Conservation (phyloP, 2,329 filamentous ascomycete species). For the Thelonectria rubi region DNA sequence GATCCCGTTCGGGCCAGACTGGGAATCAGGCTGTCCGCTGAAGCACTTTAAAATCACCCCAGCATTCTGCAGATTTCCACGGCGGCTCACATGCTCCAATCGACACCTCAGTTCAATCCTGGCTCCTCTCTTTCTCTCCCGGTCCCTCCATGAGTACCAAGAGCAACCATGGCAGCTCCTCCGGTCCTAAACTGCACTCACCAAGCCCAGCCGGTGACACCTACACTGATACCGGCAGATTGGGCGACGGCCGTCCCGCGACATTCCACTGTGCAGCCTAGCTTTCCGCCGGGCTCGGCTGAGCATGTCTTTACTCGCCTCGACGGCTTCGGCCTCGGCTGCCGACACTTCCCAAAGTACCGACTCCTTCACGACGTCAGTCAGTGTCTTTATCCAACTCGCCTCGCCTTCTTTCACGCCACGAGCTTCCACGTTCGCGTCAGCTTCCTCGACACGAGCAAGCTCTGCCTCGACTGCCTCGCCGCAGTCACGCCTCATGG, state of each 20-base stretch:
- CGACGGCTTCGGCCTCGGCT: not conserved
- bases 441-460: conserved; percentile 20
- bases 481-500: not conserved
- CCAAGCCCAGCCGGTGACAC: not conserved
- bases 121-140: too few relatives aligned
- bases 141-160: too few relatives aligned
- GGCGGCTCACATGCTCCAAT: too few relatives aligned
- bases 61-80: too few relatives aligned
- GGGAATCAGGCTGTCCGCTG: too few relatives aligned
- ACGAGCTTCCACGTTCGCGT: not conserved
- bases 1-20: too few relatives aligned
- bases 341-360: conserved; percentile 14
- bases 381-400: conserved; percentile 12
- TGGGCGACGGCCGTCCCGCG: not conserved
- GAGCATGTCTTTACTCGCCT: conserved; percentile 5
- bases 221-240: not conserved
- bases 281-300: conserved; percentile 2
- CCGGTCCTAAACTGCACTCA: too few relatives aligned
- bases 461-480: conserved; percentile 15
- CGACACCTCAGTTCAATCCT: too few relatives aligned
- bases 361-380: not conserved
- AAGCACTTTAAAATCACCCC: too few relatives aligned
- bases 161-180: too few relatives aligned
- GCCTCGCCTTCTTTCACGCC: conserved; percentile 24
- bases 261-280: too few relatives aligned